Base-by-base conservation (phyloP, 1,284 basidiomycete species). In the Leccinum solheimii region DNA sequence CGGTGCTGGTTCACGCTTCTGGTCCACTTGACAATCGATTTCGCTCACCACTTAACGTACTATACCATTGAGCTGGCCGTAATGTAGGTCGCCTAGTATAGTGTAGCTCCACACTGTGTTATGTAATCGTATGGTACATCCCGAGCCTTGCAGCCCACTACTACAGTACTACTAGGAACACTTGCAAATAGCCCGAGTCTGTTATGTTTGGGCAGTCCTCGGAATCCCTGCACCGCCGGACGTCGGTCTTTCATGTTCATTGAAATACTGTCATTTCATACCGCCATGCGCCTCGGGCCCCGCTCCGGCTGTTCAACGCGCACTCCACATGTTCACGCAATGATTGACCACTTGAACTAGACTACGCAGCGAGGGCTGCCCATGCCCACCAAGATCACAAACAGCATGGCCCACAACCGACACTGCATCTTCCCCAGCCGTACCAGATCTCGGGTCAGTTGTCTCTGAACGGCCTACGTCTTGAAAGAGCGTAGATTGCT, bases 281-380 rank as follows among this genome's bases (percentile, higher is more conserved):
- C 57, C 59, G 45, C 61, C 69, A 74, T 63, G 64, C 60, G 63
- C 64, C 58, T 70, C 64, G 66, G 64, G 71, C 72, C 69, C 69
- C 69, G 64, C 62, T 72, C 63, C 60, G 56, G 64, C 60, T 58
- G 64, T 70, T 65, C 73, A 72, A 72, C 59, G 72, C 72, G 63
- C 64, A 65, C 50, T 65, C 73, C 71, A 74, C 70, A 74, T 72
- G 70, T 72, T 67, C 69, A 56, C 63, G 67, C 72, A 69, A 74
- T 59, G 61, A 69, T 62, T 62, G 67, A 64, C 63, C 62, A 57
- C 66, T 69, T 55, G 68, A 73, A 73, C 71, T 56, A 61, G 64
- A 59, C 68, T 69, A 63, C 68, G 63, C 70, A 61, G 66, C 59
- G 71, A 69, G 63, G 71, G 72, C 34, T 53, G 59, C 60, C 64